phyloP scores from a whole-genome alignment of 345 rosid genomes.

The Acer yangbiense region DNA sequence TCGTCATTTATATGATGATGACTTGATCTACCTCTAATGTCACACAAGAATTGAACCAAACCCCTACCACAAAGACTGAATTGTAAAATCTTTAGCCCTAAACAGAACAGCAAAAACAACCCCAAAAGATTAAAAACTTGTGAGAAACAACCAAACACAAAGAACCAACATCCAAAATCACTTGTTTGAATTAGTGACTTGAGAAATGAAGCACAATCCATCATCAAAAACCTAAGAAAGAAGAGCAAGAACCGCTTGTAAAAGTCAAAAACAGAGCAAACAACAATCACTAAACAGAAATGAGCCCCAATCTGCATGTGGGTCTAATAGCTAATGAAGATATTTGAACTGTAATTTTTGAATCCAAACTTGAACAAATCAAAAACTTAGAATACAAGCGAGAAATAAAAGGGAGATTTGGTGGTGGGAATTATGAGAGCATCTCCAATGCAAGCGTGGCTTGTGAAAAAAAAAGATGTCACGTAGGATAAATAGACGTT shows the following conservation, averaged over 20 bases:
- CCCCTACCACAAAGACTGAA: conserved; percentile 27
- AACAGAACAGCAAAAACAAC: conserved; percentile 36
- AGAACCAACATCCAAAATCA: conserved; percentile 46
- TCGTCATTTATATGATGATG: conserved; percentile 3
- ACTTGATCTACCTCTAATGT: conserved; percentile 30
- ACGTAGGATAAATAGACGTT: too few species aligned
- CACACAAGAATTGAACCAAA: conserved; percentile 28
- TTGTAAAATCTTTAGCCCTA: conserved; percentile 42
- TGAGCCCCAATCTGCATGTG: conserved; percentile 35
- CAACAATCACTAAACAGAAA: conserved; percentile 30
- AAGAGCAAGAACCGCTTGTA: conserved; percentile 25
- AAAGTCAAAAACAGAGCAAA: conserved; percentile 38
- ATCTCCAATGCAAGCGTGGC: too few species aligned
- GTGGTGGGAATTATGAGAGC: too few species aligned
- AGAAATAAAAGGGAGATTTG: too few species aligned
- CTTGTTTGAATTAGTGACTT: conserved; percentile 29
- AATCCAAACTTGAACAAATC: too few species aligned
- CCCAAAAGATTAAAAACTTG: conserved; percentile 34
- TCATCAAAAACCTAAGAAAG: conserved; percentile 22
- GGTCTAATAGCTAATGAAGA: neutral
- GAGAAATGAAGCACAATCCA: conserved; percentile 46
- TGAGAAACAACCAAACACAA: conserved; percentile 44
- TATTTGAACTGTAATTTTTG: neutral
- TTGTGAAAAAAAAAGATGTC: too few species aligned
- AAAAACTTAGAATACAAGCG: too few species aligned